Conservation (phyloP, 2,329 filamentous ascomycete species). For the Alternaria hordeiaustralica region DNA sequence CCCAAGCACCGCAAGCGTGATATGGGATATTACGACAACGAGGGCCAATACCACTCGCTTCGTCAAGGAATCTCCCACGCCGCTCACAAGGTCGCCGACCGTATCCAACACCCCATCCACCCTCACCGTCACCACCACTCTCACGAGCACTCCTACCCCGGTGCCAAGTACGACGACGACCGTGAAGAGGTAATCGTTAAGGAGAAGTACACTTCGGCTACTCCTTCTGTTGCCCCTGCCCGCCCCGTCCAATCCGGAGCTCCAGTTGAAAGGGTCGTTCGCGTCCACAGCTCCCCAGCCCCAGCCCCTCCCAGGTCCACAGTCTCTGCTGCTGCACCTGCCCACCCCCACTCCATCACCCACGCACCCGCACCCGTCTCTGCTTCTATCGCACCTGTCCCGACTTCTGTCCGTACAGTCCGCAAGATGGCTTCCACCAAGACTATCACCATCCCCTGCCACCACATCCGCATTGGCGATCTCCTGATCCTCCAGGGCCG, state of each 20-base stretch:
- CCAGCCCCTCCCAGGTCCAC: slow-evolving; percentile 13
- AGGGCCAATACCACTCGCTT: slow-evolving; percentile 77
- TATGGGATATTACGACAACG: slow-evolving; percentile 83
- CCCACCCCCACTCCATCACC: slow-evolving; percentile 65
- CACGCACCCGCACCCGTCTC: slow-evolving; percentile 11
- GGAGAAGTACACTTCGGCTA: slow-evolving; percentile 51
- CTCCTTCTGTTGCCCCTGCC: slow-evolving; percentile 36
- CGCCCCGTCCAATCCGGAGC: slow-evolving; percentile 47
- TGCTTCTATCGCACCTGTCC: slow-evolving; percentile 22
- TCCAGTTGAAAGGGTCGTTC: slow-evolving; percentile 41
- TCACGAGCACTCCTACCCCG: slow-evolving; percentile 45
- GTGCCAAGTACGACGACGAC: slow-evolving; percentile 41
- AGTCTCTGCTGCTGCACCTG: slow-evolving; percentile 72
- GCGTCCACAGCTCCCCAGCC: slow-evolving; percentile 54
- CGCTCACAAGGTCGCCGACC: slow-evolving; percentile 59
- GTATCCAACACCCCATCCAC: slow-evolving; percentile 68
- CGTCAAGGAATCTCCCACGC: slow-evolving; percentile 72
- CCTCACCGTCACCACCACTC: slow-evolving; percentile 59
- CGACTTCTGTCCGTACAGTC: slow-evolving; percentile 22
- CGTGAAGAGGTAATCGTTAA: slow-evolving; percentile 58
- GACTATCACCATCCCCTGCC: slow-evolving; percentile 97
- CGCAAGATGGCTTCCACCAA: slow-evolving; percentile 67
- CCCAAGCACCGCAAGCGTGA: slow-evolving; percentile 61
- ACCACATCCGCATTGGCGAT: slow-evolving; percentile 99
- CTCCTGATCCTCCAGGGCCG: slow-evolving; percentile 98